phyloP scores from a whole-genome alignment of 495 filamentous ascomycete species.

The Neurospora tetraspora region DNA sequence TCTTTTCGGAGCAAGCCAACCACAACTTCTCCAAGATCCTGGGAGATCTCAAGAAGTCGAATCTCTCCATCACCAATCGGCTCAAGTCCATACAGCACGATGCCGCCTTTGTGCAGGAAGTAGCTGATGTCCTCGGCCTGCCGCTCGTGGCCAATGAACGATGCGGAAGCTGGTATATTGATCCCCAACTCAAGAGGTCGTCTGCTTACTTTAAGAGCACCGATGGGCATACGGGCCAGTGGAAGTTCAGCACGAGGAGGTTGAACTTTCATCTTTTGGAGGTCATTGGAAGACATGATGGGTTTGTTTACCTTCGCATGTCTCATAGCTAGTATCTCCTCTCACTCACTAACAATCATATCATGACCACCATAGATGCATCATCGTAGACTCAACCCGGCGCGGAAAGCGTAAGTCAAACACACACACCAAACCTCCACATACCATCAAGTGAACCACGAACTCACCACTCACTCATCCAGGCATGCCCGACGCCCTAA shows the following conservation, averaged over 20 bases:
- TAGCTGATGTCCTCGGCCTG: slow-evolving; percentile 41
- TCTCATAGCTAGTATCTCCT: background rate
- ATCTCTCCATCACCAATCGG: slow-evolving; percentile 71
- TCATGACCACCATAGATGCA: slow-evolving; percentile 47
- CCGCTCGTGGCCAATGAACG: slow-evolving; percentile 89
- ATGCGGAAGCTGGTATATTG: slow-evolving; percentile 93
- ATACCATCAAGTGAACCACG: background rate
- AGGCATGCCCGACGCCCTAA: slow-evolving; percentile 87
- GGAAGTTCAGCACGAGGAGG: slow-evolving; percentile 76
- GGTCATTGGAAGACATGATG: slow-evolving; percentile 49
- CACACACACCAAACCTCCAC: background rate
- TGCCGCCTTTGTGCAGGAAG: slow-evolving; percentile 52
- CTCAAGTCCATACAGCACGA: slow-evolving; percentile 63
- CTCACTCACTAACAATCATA: background rate
- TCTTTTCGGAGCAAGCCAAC: slow-evolving; percentile 42
- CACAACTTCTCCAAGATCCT: slow-evolving; percentile 45
- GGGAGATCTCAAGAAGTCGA: slow-evolving; percentile 54
- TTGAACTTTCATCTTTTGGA: slow-evolving; percentile 74
- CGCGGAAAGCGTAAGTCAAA: slow-evolving; percentile 64
- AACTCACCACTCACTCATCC: slow-evolving; percentile 1
- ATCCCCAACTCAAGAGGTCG: slow-evolving; percentile 48
- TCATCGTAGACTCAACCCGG: slow-evolving; percentile 92
- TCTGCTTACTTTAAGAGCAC: slow-evolving; percentile 96
- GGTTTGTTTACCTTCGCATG: slow-evolving; percentile 34
- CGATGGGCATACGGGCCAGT: slow-evolving; percentile 83